phyloP scores from a whole-genome alignment of 495 filamentous ascomycete species.

The Penicillium subrubescens region DNA sequence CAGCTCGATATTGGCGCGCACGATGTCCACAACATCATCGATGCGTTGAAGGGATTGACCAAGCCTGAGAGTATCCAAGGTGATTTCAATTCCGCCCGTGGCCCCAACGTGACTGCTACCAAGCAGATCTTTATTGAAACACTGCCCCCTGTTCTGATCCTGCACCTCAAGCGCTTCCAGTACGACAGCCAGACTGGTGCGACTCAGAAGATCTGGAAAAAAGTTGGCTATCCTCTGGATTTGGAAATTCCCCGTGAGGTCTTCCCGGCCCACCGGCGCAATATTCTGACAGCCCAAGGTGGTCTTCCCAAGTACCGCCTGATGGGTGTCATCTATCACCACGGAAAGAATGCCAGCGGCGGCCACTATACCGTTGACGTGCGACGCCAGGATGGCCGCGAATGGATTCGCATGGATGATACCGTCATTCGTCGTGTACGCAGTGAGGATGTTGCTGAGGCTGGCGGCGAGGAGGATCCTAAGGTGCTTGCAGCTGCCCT shows the following conservation, averaged over 20 bases:
- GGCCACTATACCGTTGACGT: slow-evolving; percentile 98
- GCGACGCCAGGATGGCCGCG: slow-evolving; percentile 85
- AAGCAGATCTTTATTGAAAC: slow-evolving; percentile 97
- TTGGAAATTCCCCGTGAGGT: slow-evolving; percentile 92
- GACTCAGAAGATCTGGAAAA: slow-evolving; percentile 98
- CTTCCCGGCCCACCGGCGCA: slow-evolving; percentile 75
- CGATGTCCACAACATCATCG: slow-evolving; percentile 84
- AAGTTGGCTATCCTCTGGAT: slow-evolving; percentile 90
- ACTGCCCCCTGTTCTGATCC: slow-evolving; percentile 86
- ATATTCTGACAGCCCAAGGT: slow-evolving; percentile 60
- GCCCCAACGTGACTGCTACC: slow-evolving; percentile 72
- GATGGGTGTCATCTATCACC: slow-evolving; percentile 93
- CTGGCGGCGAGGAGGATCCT: slow-evolving; percentile 76
- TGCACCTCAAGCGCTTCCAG: slow-evolving; percentile 96
- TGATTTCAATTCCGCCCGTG: slow-evolving; percentile 81
- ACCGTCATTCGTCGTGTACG: slow-evolving; percentile 84
- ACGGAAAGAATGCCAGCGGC: slow-evolving; percentile 91
- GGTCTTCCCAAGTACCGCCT: slow-evolving; percentile 79
- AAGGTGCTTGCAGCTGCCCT: slow-evolving; percentile 65
- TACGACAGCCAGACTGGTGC: slow-evolving; percentile 83
- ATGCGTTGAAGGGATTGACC: slow-evolving; percentile 85
- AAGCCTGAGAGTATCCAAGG: slow-evolving; percentile 81
- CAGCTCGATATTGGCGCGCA: slow-evolving; percentile 90
- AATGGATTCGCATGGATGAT: slow-evolving; percentile 96
- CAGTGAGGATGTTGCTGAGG: slow-evolving; percentile 89